These are phyloP conservation scores for Coemansia asiatica DNA, from an alignment of 192 early-diverging fungal species.

Conservation along the genomic window DNA sequence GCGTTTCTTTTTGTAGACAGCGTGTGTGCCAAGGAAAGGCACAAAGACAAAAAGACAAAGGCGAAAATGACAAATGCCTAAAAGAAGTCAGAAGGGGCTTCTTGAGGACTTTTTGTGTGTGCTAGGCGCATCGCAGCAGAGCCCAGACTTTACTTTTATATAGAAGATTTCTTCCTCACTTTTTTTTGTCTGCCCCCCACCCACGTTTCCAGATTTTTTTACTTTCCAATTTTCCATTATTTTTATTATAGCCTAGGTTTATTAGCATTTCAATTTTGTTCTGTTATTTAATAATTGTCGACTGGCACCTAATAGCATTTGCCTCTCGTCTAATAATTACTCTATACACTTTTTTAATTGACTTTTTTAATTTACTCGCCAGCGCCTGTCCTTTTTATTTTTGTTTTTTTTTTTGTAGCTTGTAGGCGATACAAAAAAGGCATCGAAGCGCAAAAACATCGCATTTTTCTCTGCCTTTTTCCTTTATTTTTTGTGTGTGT, in stretches of 20 bases:
- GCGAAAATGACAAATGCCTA: not conserved
- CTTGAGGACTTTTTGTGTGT: not conserved
- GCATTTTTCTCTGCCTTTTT: too few relatives aligned
- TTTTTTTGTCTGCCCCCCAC: constrained; percentile 2
- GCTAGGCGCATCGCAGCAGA: too few relatives aligned
- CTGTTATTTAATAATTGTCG: not conserved
- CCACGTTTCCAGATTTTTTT: not conserved
- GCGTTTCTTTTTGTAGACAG: not conserved
- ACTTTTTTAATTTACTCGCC: too few relatives aligned
- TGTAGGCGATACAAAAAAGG: not conserved
- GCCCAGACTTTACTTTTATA: constrained; percentile 33
- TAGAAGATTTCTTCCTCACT: not conserved
- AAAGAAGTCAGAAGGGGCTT: not conserved
- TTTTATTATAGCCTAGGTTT: not conserved
- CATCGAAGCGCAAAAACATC: not conserved
- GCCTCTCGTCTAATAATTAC: constrained; percentile 6
- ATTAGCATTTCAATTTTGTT: constrained; percentile 6
- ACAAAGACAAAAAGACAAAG: not conserved
- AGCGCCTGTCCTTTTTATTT: constrained; percentile 8
- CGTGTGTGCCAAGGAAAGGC: not conserved
- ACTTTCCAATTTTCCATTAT: constrained; percentile 7
- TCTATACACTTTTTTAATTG: constrained; percentile 6
- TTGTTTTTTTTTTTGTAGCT: not conserved
- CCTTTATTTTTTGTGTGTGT: too few relatives aligned
- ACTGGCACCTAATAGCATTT: not conserved